These are phyloP conservation scores for Sarocladium strictum DNA, from an alignment of 2,329 filamentous ascomycete genomes.

Conservation along the genomic window DNA sequence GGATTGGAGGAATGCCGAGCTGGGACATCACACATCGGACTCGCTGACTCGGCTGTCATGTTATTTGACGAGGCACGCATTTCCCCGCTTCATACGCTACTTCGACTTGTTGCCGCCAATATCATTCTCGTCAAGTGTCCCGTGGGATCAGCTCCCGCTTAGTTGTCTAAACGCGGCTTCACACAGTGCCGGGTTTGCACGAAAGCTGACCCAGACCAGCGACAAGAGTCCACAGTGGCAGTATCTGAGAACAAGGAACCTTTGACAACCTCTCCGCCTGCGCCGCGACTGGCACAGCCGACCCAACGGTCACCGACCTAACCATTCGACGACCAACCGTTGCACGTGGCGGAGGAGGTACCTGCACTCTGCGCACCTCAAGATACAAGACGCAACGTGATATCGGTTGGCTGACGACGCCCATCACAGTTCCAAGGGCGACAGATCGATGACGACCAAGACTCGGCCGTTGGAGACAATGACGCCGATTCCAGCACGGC, in stretches of 20 bases:
- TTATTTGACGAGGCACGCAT: not conserved
- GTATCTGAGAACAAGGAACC: not conserved
- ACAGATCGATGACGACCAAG: not conserved
- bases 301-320: not conserved
- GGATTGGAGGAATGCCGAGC: not conserved
- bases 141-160: not conserved
- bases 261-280: not conserved
- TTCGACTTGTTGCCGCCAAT: not conserved
- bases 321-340: not conserved
- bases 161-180: not conserved
- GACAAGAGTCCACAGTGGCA: not conserved
- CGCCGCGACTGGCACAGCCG: no score
- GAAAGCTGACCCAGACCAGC: not conserved
- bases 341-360: constrained; percentile 3
- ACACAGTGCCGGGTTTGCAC: not conserved
- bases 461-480: not conserved
- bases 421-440: not conserved
- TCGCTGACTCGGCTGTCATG: not conserved
- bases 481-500: constrained; percentile 15
- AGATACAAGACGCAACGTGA: not conserved
- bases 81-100: constrained; percentile 7
- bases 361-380: not conserved
- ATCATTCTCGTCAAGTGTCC: not conserved
- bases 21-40: not conserved
- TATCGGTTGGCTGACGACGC: not conserved